phyloP scores from a whole-genome alignment of 2,329 filamentous ascomycete genomes.

The Paracamarosporium sp. region DNA sequence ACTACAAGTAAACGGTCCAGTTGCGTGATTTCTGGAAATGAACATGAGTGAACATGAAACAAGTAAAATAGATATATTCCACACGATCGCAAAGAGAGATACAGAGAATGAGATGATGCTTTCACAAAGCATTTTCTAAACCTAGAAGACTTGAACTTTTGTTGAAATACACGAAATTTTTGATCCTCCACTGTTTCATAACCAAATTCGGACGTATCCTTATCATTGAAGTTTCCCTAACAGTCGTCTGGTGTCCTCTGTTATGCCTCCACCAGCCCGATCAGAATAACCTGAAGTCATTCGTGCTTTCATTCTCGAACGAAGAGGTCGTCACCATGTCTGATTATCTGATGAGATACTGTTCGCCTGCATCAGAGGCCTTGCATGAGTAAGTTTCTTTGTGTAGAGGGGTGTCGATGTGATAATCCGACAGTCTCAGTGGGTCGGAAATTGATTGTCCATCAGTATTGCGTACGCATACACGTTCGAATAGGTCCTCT shows the following conservation, averaged over 20 bases:
- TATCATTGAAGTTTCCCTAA: neutral
- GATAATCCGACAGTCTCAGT: neutral
- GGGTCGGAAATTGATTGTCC: neutral
- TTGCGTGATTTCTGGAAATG: no score
- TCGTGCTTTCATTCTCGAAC: neutral
- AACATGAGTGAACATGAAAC: no score
- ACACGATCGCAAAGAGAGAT: no score
- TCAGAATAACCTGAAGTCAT: neutral
- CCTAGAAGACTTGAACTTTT: no score
- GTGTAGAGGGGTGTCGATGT: neutral
- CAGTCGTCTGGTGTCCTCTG: no score
- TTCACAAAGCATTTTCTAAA: no score
- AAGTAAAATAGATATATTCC: no score
- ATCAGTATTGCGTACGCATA: neutral
- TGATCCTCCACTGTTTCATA: no score
- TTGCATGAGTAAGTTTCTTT: neutral
- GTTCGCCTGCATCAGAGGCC: neutral
- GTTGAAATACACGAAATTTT: no score
- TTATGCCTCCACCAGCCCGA: neutral
- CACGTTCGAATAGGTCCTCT: neutral
- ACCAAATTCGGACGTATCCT: no score
- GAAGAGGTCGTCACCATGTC: neutral
- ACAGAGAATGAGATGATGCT: no score
- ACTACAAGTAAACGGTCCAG: no score
- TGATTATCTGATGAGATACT: neutral